Base-by-base conservation (phyloP, 306 rosid species). In the Datisca glomerata region DNA sequence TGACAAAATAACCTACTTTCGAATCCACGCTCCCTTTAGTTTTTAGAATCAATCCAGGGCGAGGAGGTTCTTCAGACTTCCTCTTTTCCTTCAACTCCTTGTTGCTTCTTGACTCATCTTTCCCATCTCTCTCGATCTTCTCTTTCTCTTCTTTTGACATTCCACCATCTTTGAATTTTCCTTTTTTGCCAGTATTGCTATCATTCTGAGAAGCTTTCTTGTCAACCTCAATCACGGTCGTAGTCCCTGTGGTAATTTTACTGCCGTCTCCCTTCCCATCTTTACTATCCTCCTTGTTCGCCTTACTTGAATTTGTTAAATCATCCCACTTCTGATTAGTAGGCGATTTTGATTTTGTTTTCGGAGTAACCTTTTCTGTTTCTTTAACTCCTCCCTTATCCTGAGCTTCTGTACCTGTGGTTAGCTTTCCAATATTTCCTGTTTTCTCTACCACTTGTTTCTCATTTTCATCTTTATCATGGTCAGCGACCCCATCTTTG, bases 1-100 rank as follows among this genome's bases (percentile, higher is more conserved):
- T 21, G 57, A 47, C 42, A 36, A 22, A 50, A 65, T 42, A 63
- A 29, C 74, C 36, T 84, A 89, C 98, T 59, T 84, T 91, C 38
- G 80, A 78, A 51, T 75, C 96, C 64, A 73, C 80, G 57, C 71
- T 55, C 41, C 55, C 36, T 56, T 70, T 84, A 3, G 98, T 68
- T 59, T 67, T 79, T 53, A 91, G 63, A 64, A 91, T 71, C 29
- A 80, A 73, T 47, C 98, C 98, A 21, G 95, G 75, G 73, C 96
- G 84, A 53, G 96, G 98, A 72, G 80, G 79, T 62, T 91, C 98
- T 56, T 83, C 98, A 51, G 73, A 49, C 70, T 73, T 89, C 49
- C 53, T 79, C 65, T 67, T 80, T 45, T 84, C 98, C 62, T 84
- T 84, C 49, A 56, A 42, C 46, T 80, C 91, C 51, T 66, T 89